Evolutionary conservation across 495 filamentous ascomycete species (phyloP).

Genomic region (Podospora australis): DNA sequence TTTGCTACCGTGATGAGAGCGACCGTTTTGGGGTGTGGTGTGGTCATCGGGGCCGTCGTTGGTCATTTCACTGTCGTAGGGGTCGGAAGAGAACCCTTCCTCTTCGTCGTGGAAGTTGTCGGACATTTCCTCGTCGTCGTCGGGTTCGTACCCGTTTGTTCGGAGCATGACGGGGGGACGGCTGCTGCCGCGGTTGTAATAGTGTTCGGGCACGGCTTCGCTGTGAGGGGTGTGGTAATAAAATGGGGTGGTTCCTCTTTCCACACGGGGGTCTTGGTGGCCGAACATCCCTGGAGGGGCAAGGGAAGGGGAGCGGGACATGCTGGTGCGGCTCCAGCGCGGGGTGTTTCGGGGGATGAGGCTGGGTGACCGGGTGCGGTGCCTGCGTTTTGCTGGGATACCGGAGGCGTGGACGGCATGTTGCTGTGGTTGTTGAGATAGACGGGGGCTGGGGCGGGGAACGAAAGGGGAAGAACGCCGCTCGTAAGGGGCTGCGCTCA

Average conservation of each 20-base stretch:
- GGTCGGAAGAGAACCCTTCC: conserved; percentile 24
- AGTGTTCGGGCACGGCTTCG: conserved; percentile 25
- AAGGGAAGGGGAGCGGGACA: conserved; percentile 27
- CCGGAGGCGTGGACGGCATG: conserved; percentile 4
- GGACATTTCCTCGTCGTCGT: conserved; percentile 14
- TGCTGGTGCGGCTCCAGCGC: conserved; percentile 36
- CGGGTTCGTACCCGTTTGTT: conserved; percentile 15
- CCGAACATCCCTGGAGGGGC: conserved; percentile 13
- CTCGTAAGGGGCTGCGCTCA: conserved; percentile 19
- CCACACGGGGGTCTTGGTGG: conserved; percentile 18
- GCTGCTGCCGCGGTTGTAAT: conserved; percentile 17
- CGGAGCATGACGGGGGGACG: conserved; percentile 5
- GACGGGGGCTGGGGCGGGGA: conserved; percentile 19
- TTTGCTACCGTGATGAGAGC: too few species aligned
- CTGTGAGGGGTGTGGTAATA: conserved; percentile 52
- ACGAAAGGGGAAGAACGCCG: conserved; percentile 34
- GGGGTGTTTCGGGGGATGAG: conserved; percentile 40
- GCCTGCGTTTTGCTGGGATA: conserved; percentile 25
- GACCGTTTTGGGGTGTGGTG: too few species aligned
- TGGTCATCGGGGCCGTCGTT: conserved; percentile 7
- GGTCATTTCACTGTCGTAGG: conserved; percentile 21
- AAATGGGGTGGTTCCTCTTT: conserved; percentile 36
- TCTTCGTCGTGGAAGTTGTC: conserved; percentile 21
- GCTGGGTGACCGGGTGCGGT: conserved; percentile 36
- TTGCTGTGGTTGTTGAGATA: too few species aligned